Percentiles rank a stretch among this genome's conserved stretches.
phyloP scores from a whole-genome alignment of 805 yeast species.

The Nakazawaea anatomiae region DNA sequence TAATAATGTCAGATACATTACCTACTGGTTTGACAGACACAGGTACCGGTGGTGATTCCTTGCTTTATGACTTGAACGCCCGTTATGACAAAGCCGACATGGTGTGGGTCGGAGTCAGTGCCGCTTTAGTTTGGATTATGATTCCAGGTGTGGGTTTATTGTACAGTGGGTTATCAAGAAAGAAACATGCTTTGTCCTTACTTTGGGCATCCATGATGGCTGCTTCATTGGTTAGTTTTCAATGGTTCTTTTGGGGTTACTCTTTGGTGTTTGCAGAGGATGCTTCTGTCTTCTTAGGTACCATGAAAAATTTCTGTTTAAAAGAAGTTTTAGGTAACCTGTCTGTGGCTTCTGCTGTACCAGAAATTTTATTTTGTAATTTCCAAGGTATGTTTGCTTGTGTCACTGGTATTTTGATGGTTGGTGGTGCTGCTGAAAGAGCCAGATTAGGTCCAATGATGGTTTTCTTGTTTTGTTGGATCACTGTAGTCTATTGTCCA shows the following conservation, averaged over 20 bases:
- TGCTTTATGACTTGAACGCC: conserved; percentile 64
- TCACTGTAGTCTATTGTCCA: conserved; percentile 93
- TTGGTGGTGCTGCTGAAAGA: conserved; percentile 98
- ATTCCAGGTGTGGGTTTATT: conserved; percentile 92
- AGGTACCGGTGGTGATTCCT: conserved; percentile 78
- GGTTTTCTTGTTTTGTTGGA: conserved; percentile 90
- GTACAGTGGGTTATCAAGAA: conserved; percentile 90
- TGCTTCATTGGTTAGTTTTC: conserved; percentile 75
- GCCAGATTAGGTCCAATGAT: conserved; percentile 96
- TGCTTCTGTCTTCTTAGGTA: conserved; percentile 67
- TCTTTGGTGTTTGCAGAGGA: conserved; percentile 66
- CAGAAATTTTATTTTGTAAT: conserved; percentile 84
- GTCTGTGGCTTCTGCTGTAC: conserved; percentile 60
- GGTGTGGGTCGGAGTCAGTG: conserved; percentile 81
- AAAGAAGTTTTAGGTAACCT: conserved; percentile 81
- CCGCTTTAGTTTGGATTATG: conserved; percentile 89
- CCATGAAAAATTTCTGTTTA: conserved; percentile 73
- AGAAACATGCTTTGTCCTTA: conserved; percentile 90
- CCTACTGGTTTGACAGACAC: conserved; percentile 43
- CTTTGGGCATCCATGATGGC: conserved; percentile 95
- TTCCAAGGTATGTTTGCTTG: conserved; percentile 98
- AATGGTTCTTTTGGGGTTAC: conserved; percentile 99
- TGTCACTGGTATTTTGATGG: conserved; percentile 87
- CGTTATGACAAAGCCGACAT: conserved; percentile 71
- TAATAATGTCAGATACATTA: conserved; percentile 7